phyloP scores from a whole-genome alignment of 108 stramenopile species.

The Aurantiochytrium sp. region DNA sequence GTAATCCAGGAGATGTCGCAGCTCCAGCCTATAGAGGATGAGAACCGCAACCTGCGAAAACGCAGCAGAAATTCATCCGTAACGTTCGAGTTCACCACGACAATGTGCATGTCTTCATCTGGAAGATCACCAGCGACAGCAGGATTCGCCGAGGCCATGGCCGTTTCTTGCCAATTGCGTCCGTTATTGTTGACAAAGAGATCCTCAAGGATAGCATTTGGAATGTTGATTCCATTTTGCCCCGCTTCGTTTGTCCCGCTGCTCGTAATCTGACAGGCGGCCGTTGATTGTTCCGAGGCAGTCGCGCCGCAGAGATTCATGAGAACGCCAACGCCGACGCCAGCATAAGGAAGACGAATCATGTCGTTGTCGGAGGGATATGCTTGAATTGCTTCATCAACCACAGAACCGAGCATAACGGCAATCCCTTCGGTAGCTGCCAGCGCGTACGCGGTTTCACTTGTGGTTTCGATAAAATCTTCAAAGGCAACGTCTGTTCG shows the following conservation, averaged over 20 bases:
- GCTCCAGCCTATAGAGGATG: too few relatives aligned
- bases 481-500: neutral
- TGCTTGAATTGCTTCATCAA: neutral
- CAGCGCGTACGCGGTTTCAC: neutral
- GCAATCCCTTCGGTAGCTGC: neutral
- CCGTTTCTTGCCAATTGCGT: too few relatives aligned
- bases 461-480: neutral
- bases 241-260: neutral
- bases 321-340: neutral
- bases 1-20: neutral
- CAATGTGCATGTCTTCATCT: neutral
- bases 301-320: neutral
- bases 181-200: neutral
- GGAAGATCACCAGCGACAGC: too few relatives aligned
- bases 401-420: neutral
- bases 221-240: neutral
- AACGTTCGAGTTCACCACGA: neutral
- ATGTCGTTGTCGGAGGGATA: neutral
- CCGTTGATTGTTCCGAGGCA: neutral
- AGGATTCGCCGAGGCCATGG: too few relatives aligned
- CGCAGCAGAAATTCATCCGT: too few relatives aligned
- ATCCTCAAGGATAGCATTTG: neutral
- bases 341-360: neutral
- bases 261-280: neutral
- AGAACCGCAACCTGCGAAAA: too few relatives aligned